phyloP scores from a whole-genome alignment of 345 rosid genomes.

The Murraya koenigii region DNA sequence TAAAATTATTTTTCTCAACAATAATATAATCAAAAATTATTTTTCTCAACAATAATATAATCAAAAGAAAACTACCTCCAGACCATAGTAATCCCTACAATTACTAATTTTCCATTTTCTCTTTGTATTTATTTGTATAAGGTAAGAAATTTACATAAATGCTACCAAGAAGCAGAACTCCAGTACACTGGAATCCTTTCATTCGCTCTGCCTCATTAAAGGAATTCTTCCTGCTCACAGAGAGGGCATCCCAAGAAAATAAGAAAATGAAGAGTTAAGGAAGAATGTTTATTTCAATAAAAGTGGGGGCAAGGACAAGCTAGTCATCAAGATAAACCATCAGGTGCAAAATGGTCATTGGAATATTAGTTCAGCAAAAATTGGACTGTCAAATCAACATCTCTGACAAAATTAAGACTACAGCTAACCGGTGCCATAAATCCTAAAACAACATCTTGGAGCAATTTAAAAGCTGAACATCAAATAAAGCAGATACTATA shows the following conservation, averaged over 20 bases:
- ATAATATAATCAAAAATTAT: too few species aligned
- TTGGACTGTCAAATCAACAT: background rate
- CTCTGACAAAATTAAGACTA: background rate
- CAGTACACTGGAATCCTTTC: background rate
- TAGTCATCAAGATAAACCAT: background rate
- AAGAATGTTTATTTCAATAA: background rate
- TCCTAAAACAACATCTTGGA: constrained; percentile 2
- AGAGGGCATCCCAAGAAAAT: background rate
- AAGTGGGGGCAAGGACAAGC: background rate
- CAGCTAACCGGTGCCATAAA: background rate
- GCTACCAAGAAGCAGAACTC: background rate
- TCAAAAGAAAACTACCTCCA: background rate
- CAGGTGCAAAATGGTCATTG: background rate
- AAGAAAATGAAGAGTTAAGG: background rate
- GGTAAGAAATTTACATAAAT: background rate
- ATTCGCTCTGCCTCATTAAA: background rate
- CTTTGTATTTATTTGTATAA: background rate
- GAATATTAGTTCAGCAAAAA: background rate
- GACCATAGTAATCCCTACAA: background rate
- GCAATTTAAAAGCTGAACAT: constrained; percentile 14
- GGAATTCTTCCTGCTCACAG: background rate
- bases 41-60: background rate
- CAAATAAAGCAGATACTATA: constrained; percentile 18
- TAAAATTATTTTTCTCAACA: background rate
- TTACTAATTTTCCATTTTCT: background rate